phyloP scores from a whole-genome alignment of 1,139 yeast genomes.

The Magnusiomyces fungicola region DNA sequence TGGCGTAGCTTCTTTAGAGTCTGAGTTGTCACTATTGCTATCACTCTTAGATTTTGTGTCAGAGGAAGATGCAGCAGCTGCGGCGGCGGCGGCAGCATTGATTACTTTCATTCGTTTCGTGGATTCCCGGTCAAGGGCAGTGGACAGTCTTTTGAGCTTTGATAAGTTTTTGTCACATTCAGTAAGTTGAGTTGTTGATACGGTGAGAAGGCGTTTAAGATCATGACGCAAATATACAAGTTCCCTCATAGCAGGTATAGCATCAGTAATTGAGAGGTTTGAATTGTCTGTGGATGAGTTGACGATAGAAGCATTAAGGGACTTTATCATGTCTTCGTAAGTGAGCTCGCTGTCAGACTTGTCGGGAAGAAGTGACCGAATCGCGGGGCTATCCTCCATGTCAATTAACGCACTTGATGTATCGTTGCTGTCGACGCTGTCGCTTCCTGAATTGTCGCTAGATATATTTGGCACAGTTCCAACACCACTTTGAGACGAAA shows the following conservation, averaged over 20 bases:
- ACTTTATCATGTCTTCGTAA: constrained; percentile 11
- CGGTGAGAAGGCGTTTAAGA: constrained; percentile 7
- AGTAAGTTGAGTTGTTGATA: constrained; percentile 3
- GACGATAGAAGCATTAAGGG: constrained; percentile 7
- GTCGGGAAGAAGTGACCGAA: constrained; percentile 11
- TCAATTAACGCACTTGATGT: neutral
- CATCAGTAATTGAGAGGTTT: constrained; percentile 7
- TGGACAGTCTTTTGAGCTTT: constrained; percentile 10
- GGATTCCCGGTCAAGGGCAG: constrained; percentile 13
- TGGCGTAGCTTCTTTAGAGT: neutral
- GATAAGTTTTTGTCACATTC: constrained; percentile 11
- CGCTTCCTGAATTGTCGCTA: neutral
- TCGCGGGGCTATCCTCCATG: neutral
- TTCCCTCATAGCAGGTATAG: constrained; percentile 11
- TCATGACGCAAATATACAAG: constrained; percentile 12
- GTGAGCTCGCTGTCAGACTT: constrained; percentile 12
- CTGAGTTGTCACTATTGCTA: neutral
- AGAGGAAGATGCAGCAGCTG: neutral
- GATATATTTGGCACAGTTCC: neutral
- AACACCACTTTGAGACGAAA: too few species aligned
- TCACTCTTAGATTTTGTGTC: neutral
- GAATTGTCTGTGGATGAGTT: neutral
- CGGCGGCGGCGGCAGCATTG: neutral
- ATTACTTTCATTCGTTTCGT: constrained; percentile 8
- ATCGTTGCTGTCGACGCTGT: neutral